Evolutionary conservation across 1,284 basidiomycete species (phyloP), one percentile per base, ranked within the genome.

Genomic region (Takashimella tepidaria): DNA sequence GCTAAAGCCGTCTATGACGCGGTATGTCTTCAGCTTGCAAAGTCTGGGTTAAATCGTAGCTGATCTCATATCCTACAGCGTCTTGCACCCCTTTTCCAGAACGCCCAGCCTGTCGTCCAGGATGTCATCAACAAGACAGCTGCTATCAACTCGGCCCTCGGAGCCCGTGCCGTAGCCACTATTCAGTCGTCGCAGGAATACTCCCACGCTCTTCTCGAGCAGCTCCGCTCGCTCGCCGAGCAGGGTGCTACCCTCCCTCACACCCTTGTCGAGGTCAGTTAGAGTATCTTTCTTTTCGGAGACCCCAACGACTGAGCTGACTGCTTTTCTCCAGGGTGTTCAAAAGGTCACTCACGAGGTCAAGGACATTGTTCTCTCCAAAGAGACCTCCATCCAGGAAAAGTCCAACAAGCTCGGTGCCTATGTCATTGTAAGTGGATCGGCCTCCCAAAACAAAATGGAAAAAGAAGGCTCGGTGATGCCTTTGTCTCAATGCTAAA

Each of bases 351-450:
- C 72, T 44, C 52, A 47, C 51, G 73, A 76, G 47, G 59, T 76
- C 47, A 68, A 66, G 62, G 49, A 62, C 25, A 76, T 76, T 49
- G 62, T 75, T 46, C 65, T 72, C 27, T 63, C 68, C 50, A 73
- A 76, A 61, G 72, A 76, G 23, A 58, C 62, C 37, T 62, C 63
- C 41, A 48, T 73, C 43, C 68, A 73, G 60, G 72, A 75, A 45
- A 76, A 76, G 65, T 67, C 68, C 16, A 71, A 72, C 66, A 72
- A 74, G 65, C 64, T 76, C 50, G 63, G 61, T 5, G 62, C 68
- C 41, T 76, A 76, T 59, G 69, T 75, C 50, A 52, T 72, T 44
- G 70, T 70, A 20, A 56, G 69, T 57, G 20, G 16, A 8, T 37
- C 31, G n/a, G n/a, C n/a, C n/a, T n/a, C n/a, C n/a, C n/a, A n/a